These are phyloP conservation scores for Grigorovia yakushimaensis DNA, from an alignment of 805 yeast species.

Conservation along the genomic window DNA sequence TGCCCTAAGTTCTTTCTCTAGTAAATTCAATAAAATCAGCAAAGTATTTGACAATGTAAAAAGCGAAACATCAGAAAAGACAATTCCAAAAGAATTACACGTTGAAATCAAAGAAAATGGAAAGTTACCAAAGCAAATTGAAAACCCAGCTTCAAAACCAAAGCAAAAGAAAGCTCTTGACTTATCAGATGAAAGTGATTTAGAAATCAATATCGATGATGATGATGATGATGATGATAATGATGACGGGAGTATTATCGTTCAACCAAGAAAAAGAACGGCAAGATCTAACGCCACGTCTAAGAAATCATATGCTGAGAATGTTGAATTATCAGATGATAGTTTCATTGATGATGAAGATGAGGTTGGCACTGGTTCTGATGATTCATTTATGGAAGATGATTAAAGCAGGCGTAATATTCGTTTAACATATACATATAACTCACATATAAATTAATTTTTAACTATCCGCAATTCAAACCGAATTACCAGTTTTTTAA, in stretches of 20 bases:
- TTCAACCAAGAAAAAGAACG: conserved; percentile 14
- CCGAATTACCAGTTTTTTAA: background rate
- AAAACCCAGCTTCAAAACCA: conserved; percentile 1
- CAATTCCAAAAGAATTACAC: background rate
- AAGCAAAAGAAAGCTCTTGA: conserved; percentile 8
- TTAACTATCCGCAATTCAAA: background rate
- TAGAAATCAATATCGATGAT: conserved; percentile 6
- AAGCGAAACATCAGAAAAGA: conserved; percentile 2
- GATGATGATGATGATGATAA: conserved; percentile 11
- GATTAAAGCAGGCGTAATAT: conserved; percentile 5
- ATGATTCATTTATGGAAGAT: conserved; percentile 15
- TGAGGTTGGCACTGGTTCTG: conserved; percentile 8
- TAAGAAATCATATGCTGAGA: conserved; percentile 11
- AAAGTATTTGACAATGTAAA: conserved; percentile 19
- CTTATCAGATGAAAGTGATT: conserved; percentile 19
- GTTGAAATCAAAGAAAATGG: background rate
- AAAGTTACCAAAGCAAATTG: background rate
- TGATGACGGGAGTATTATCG: conserved; percentile 9
- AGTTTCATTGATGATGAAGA: conserved; percentile 20
- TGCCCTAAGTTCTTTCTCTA: conserved; percentile 22
- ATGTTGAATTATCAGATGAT: conserved; percentile 21
- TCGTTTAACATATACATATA: background rate
- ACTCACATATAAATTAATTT: background rate
- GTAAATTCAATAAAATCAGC: conserved; percentile 24
- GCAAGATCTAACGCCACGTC: conserved; percentile 13